phyloP scores from a whole-genome alignment of 768 basidiomycete genomes.

The Mycena metata region DNA sequence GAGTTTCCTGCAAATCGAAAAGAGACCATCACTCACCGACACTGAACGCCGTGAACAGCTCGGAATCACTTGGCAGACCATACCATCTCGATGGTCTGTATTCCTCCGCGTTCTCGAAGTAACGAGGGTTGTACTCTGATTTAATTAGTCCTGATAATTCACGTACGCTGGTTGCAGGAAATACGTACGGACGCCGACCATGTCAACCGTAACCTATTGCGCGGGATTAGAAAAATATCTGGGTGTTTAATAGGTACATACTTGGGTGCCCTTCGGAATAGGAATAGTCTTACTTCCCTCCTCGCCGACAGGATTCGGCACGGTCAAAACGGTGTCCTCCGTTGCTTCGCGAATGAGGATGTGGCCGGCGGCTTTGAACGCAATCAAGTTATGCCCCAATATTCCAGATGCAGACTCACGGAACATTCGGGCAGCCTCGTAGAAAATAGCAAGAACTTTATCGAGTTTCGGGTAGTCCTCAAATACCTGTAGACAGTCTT shows the following conservation, averaged over 20 bases:
- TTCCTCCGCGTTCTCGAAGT: constrained; percentile 62
- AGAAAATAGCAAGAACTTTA: constrained; percentile 47
- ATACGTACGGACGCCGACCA: constrained; percentile 44
- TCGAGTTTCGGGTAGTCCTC: constrained; percentile 41
- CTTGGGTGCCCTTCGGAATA: constrained; percentile 41
- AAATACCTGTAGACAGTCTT: constrained; percentile 21
- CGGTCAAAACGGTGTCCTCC: constrained; percentile 45
- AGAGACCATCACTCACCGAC: constrained; percentile 35
- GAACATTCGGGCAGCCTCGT: constrained; percentile 48
- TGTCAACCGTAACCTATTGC: constrained; percentile 44
- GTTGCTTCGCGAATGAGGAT: constrained; percentile 45
- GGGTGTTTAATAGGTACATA: background rate
- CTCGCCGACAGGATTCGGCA: constrained; percentile 45
- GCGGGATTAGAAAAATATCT: background rate
- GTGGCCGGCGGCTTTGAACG: constrained; percentile 39
- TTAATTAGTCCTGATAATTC: background rate
- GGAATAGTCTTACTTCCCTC: constrained; percentile 42
- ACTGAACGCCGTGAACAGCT: constrained; percentile 63
- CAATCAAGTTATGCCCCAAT: background rate
- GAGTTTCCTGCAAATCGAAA: background rate
- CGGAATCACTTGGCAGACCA: constrained; percentile 56
- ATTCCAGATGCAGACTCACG: constrained; percentile 37
- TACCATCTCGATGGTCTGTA: constrained; percentile 68
- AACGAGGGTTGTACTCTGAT: constrained; percentile 64
- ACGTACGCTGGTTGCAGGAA: background rate